Evolutionary conservation across 345 rosid genomes (phyloP).

Genomic region (Ceriops decandra): DNA sequence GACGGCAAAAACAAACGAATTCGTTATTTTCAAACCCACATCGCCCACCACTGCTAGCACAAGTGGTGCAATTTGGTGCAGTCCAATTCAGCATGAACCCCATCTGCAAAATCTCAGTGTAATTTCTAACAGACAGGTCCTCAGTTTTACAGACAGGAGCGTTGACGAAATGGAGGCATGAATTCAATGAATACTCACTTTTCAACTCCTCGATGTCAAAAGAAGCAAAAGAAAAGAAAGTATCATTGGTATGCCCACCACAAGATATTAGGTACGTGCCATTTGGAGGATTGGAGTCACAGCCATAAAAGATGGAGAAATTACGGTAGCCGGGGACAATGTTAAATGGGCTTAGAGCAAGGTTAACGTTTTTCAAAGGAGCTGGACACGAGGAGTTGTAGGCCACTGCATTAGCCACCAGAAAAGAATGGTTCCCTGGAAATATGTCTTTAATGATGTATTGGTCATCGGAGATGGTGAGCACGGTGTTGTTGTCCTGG

Average conservation of each 20-base stretch:
- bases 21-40: conserved; percentile 38
- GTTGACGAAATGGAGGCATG: conserved; percentile 32
- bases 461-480: conserved; percentile 37
- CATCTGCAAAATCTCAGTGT: conserved; percentile 35
- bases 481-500: conserved; percentile 31
- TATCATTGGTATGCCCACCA: conserved; percentile 17
- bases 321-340: conserved; percentile 17
- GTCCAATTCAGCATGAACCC: conserved; percentile 60
- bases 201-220: conserved; percentile 20
- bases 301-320: conserved; percentile 46
- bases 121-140: conserved; percentile 15
- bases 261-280: conserved; percentile 27
- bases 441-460: conserved; percentile 44
- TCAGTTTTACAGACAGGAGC: conserved; percentile 22
- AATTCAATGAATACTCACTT: not conserved
- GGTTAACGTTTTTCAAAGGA: conserved; percentile 40
- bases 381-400: conserved; percentile 35
- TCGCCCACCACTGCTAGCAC: conserved; percentile 45
- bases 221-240: conserved; percentile 34
- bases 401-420: conserved; percentile 31
- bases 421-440: conserved; percentile 29
- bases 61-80: conserved; percentile 39
- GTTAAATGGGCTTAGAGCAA: conserved; percentile 45
- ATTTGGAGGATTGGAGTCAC: conserved; percentile 20
- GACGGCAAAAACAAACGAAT: conserved; percentile 46